Percentiles rank a stretch among this genome's conserved stretches.
Evolutionary conservation across 495 filamentous ascomycete species (phyloP).

Genomic region (Neurospora sublineolata): DNA sequence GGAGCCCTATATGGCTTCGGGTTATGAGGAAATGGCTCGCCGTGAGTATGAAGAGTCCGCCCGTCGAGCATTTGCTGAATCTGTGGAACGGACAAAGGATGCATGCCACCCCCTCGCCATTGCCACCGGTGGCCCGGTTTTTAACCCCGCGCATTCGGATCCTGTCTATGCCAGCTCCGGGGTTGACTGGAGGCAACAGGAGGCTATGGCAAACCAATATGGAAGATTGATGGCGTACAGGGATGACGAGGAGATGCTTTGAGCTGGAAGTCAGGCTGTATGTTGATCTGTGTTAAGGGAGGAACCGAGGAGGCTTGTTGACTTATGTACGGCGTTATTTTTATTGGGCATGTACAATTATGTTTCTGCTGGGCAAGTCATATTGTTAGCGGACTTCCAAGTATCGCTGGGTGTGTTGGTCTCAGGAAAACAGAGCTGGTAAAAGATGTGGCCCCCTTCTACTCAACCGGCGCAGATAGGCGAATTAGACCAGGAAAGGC

Average conservation of each 20-base stretch:
- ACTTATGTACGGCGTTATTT: neutral
- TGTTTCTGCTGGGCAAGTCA: neutral
- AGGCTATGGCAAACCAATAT: conserved; percentile 50
- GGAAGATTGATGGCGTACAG: conserved; percentile 36
- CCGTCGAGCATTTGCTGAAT: conserved; percentile 24
- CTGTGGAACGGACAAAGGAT: conserved; percentile 26
- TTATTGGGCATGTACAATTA: neutral
- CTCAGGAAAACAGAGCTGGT: neutral
- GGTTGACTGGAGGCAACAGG: conserved; percentile 36
- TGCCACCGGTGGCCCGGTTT: conserved; percentile 31
- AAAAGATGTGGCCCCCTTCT: neutral
- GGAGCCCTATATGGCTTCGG: conserved; percentile 62
- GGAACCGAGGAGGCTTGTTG: neutral
- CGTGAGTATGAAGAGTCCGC: conserved; percentile 38
- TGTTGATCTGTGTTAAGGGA: neutral
- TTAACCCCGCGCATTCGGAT: conserved; percentile 44
- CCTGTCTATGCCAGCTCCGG: conserved; percentile 42
- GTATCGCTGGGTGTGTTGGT: neutral
- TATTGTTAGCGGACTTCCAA: neutral
- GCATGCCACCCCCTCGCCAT: conserved; percentile 26
- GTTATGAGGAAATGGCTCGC: conserved; percentile 47
- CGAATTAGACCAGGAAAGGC: neutral
- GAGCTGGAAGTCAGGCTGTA: neutral
- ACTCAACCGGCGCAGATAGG: neutral
- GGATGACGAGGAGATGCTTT: conserved; percentile 22